Conservation (phyloP, 2,329 filamentous ascomycete genomes). For the Botryotinia calthae region DNA sequence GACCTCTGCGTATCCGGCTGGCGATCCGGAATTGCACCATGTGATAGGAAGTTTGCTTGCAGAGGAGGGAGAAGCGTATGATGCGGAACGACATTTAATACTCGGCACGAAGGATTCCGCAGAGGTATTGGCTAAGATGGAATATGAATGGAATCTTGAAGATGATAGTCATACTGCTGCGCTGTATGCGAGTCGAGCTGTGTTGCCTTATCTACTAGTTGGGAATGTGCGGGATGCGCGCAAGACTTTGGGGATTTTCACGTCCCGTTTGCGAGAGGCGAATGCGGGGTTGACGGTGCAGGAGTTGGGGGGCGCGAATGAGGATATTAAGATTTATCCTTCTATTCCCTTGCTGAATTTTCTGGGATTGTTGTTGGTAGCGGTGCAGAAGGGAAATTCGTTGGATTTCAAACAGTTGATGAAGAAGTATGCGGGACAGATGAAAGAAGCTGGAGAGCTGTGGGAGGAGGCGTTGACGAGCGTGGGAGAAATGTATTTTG, state of each 20-base stretch:
- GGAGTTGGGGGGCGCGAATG: slow-evolving; percentile 71
- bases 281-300: slow-evolving; percentile 66
- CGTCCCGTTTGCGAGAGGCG: slow-evolving; percentile 58
- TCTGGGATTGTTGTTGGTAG: slow-evolving; percentile 77
- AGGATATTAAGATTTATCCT: slow-evolving; percentile 82
- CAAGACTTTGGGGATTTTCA: slow-evolving; percentile 73
- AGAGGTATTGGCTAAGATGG: slow-evolving; percentile 73
- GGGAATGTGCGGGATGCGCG: slow-evolving; percentile 90
- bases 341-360: slow-evolving; percentile 95
- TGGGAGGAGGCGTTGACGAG: slow-evolving; percentile 84
- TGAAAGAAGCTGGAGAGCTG: slow-evolving; percentile 69
- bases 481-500: slow-evolving; percentile 96
- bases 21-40: slow-evolving; percentile 93
- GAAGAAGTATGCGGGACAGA: slow-evolving; percentile 74
- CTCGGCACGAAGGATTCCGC: slow-evolving; percentile 88
- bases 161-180: slow-evolving; percentile 86
- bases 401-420: slow-evolving; percentile 81
- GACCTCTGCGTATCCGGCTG: slow-evolving; percentile 77
- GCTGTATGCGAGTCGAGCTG: slow-evolving; percentile 78
- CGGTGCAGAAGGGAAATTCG: slow-evolving; percentile 71
- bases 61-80: slow-evolving; percentile 89
- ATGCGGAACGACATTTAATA: slow-evolving; percentile 85
- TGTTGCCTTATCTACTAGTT: slow-evolving; percentile 86
- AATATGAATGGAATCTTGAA: slow-evolving; percentile 91
- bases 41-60: slow-evolving; percentile 84